Percentiles rank a stretch among this genome's conserved stretches.
phyloP scores from a whole-genome alignment of 31 red algal species.

The Asparagopsis taxiformis region DNA sequence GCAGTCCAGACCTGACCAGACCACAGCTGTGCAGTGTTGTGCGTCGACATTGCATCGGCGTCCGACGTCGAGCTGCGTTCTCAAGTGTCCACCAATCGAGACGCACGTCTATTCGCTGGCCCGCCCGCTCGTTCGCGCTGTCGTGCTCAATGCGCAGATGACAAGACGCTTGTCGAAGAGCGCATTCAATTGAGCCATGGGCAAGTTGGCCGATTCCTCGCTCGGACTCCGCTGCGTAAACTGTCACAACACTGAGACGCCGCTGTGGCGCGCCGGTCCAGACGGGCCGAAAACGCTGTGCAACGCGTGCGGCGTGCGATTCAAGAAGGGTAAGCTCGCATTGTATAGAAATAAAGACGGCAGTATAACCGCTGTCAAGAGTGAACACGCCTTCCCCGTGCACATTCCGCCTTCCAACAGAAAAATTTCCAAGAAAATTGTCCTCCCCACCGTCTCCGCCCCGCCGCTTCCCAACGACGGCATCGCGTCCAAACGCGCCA shows the following conservation, averaged over 20 bases:
- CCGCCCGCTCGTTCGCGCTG: too few species aligned
- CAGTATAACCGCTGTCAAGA: conserved; percentile 35
- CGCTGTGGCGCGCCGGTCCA: conserved; percentile 93
- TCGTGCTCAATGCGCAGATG: too few species aligned
- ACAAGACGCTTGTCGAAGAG: too few species aligned
- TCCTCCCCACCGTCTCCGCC: not conserved
- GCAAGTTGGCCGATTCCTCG: conserved; percentile 4
- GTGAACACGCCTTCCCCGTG: conserved; percentile 18
- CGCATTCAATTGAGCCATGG: too few species aligned
- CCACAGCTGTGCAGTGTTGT: too few species aligned
- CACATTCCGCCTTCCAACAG: conserved; percentile 36
- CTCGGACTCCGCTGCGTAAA: conserved; percentile 63
- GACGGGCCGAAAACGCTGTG: conserved; percentile 88
- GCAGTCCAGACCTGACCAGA: too few species aligned
- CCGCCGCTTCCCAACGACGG: conserved; percentile 2
- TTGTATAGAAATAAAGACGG: conserved; percentile 48
- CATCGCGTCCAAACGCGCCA: conserved; percentile 5
- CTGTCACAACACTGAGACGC: conserved; percentile 85
- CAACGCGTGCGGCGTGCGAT: conserved; percentile 89
- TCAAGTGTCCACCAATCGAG: too few species aligned
- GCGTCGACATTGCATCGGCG: too few species aligned
- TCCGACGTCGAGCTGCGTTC: too few species aligned
- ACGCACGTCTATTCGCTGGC: too few species aligned
- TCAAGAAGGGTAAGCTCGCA: conserved; percentile 82
- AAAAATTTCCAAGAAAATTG: conserved; percentile 31